These are phyloP conservation scores for Diaporthe australafricana DNA, from an alignment of 2,329 filamentous ascomycete genomes.

Conservation along the genomic window DNA sequence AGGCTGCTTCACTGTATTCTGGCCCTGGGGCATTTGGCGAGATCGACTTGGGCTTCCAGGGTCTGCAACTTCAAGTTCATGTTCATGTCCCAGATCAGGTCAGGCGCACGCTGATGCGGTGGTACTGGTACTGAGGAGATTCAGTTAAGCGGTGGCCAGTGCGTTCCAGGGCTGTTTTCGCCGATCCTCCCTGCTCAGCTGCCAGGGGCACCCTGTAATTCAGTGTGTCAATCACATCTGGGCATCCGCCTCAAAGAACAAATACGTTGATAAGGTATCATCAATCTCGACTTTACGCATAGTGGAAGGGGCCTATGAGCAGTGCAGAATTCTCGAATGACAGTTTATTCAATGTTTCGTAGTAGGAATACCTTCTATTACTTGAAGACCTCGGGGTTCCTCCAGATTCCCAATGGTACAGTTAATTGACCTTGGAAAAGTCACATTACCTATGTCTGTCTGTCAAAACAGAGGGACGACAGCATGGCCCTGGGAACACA, in stretches of 20 bases:
- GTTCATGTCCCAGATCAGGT: not conserved
- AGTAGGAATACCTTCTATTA: too few relatives aligned
- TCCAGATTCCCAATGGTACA: too few relatives aligned
- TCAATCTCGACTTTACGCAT: too few relatives aligned
- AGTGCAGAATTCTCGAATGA: too few relatives aligned
- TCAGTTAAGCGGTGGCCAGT: constrained; percentile 34
- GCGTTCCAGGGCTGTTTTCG: not conserved
- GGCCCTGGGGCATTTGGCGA: not conserved
- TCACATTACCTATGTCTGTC: too few relatives aligned
- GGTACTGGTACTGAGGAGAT: not conserved
- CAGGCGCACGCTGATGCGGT: not conserved
- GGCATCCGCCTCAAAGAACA: not conserved
- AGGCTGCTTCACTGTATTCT: not conserved
- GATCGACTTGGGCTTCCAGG: not conserved
- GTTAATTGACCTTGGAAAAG: too few relatives aligned
- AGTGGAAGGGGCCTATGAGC: too few relatives aligned
- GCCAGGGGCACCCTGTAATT: not conserved
- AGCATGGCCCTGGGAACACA: too few relatives aligned
- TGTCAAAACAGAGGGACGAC: too few relatives aligned
- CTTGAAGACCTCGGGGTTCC: too few relatives aligned
- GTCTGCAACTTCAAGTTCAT: not conserved
- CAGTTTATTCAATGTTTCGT: too few relatives aligned
- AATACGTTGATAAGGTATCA: not conserved
- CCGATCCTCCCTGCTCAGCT: not conserved
- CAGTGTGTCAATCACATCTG: not conserved